A percentile compares a stretch with the other conserved stretches of the same genome.
phyloP scores from a whole-genome alignment of 352 stramenopile genomes.

The Globisporangium cederbergense region DNA sequence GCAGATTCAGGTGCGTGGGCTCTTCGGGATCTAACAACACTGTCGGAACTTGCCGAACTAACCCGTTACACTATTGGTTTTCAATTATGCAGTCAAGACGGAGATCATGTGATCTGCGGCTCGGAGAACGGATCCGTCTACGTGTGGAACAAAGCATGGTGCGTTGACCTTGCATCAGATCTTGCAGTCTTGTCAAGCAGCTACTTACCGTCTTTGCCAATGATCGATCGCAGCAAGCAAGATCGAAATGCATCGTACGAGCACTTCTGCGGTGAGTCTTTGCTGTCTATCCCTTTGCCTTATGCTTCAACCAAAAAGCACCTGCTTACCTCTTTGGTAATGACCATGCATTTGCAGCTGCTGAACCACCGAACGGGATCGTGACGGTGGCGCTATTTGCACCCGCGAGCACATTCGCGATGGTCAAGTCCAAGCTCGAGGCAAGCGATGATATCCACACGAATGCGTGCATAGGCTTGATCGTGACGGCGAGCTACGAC shows the following conservation, averaged over 20 bases:
- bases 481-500: slow-evolving; percentile 83
- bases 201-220: slow-evolving; percentile 30
- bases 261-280: slow-evolving; percentile 61
- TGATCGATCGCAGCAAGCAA: slow-evolving; percentile 69
- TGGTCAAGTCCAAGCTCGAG: slow-evolving; percentile 76
- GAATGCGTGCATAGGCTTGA: slow-evolving; percentile 72
- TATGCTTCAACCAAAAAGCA: not conserved
- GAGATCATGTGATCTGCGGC: slow-evolving; percentile 83
- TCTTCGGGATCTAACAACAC: not conserved
- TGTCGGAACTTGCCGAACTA: not conserved
- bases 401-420: slow-evolving; percentile 72
- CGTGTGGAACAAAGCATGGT: slow-evolving; percentile 84
- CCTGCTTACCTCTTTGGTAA: not conserved
- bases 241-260: slow-evolving; percentile 81
- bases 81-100: slow-evolving; percentile 51
- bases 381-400: slow-evolving; percentile 81
- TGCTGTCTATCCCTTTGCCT: not conserved
- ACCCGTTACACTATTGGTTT: too few species aligned
- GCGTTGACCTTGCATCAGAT: not conserved
- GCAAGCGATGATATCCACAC: slow-evolving; percentile 51
- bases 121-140: slow-evolving; percentile 85
- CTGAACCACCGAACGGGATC: slow-evolving; percentile 65
- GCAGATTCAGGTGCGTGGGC: slow-evolving; percentile 59
- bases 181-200: not conserved
- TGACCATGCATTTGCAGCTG: slow-evolving; percentile 27